These are phyloP conservation scores for Xerocomus spinulosus DNA, from an alignment of 768 basidiomycete species.

Conservation along the genomic window DNA sequence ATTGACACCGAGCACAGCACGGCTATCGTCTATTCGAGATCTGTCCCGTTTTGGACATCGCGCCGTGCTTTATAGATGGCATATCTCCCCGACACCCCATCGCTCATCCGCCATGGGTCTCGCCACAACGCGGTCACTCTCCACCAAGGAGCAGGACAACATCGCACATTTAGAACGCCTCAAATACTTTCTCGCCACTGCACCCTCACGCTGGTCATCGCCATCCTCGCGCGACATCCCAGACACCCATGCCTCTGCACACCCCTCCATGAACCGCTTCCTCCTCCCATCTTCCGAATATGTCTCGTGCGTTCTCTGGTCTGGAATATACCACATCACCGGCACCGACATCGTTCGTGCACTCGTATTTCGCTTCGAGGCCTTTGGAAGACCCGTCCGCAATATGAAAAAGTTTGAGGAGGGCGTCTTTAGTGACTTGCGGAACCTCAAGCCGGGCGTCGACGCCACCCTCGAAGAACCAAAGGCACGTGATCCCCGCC, in stretches of 20 bases:
- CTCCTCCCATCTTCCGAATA: constrained; percentile 82
- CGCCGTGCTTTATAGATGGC: constrained; percentile 27
- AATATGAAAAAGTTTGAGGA: constrained; percentile 98
- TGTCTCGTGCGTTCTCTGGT: constrained; percentile 91
- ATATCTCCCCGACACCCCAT: constrained; percentile 10
- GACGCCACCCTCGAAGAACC: constrained; percentile 94
- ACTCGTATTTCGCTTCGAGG: constrained; percentile 90
- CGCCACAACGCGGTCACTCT: constrained; percentile 45
- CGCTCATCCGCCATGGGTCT: constrained; percentile 24
- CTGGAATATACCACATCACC: constrained; percentile 87
- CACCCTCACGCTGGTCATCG: constrained; percentile 67
- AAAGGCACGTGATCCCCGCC: constrained; percentile 54
- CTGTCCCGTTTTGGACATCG: too few relatives aligned
- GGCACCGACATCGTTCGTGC: constrained; percentile 96
- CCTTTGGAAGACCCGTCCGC: constrained; percentile 83
- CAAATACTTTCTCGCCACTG: constrained; percentile 86
- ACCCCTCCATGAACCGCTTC: constrained; percentile 83
- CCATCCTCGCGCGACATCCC: constrained; percentile 29
- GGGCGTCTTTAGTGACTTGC: constrained; percentile 88
- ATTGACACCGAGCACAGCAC: constrained; percentile 28
- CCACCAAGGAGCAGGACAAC: constrained; percentile 59
- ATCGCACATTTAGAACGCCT: constrained; percentile 75
- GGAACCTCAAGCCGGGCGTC: constrained; percentile 89
- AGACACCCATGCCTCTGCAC: constrained; percentile 46
- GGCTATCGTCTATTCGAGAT: constrained; percentile 30